phyloP scores from a whole-genome alignment of 768 basidiomycete species.

The Collybia nuda region DNA sequence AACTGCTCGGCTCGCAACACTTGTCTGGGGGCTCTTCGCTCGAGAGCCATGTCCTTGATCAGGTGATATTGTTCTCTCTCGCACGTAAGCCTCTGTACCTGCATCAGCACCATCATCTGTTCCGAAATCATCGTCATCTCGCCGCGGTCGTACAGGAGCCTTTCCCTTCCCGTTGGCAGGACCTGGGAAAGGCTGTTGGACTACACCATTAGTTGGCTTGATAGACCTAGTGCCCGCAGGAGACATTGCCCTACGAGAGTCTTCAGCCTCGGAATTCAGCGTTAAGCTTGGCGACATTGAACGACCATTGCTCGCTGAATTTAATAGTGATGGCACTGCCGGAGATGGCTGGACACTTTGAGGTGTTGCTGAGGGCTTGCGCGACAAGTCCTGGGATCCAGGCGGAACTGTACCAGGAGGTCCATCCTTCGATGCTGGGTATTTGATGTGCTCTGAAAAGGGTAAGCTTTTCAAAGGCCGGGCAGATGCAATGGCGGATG shows the following conservation, averaged over 20 bases:
- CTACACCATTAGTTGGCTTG: slow-evolving; percentile 45
- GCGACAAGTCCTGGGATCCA: slow-evolving; percentile 20
- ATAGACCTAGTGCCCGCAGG: slow-evolving; percentile 49
- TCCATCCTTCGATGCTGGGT: slow-evolving; percentile 19
- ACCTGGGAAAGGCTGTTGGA: slow-evolving; percentile 28
- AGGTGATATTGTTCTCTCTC: slow-evolving; percentile 57
- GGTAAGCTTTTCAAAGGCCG: neutral
- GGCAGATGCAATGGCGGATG: slow-evolving; percentile 1
- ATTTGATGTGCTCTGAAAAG: slow-evolving; percentile 25
- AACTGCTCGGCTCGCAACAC: slow-evolving; percentile 49
- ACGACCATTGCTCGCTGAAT: slow-evolving; percentile 38
- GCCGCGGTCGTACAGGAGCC: slow-evolving; percentile 47
- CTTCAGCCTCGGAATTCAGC: slow-evolving; percentile 47
- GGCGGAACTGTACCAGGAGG: slow-evolving; percentile 14
- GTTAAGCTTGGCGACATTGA: slow-evolving; percentile 64
- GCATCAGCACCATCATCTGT: slow-evolving; percentile 61
- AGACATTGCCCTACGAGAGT: slow-evolving; percentile 66
- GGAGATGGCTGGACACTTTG: slow-evolving; percentile 26
- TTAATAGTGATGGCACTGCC: slow-evolving; percentile 18
- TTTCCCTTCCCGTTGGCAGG: slow-evolving; percentile 46
- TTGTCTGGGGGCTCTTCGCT: slow-evolving; percentile 59
- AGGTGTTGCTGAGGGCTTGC: slow-evolving; percentile 45
- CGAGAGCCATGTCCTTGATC: slow-evolving; percentile 40
- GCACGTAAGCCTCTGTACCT: slow-evolving; percentile 41
- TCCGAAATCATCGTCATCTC: slow-evolving; percentile 38